Conservation (phyloP, 805 yeast genomes). For the Lipomyces japonicus region DNA sequence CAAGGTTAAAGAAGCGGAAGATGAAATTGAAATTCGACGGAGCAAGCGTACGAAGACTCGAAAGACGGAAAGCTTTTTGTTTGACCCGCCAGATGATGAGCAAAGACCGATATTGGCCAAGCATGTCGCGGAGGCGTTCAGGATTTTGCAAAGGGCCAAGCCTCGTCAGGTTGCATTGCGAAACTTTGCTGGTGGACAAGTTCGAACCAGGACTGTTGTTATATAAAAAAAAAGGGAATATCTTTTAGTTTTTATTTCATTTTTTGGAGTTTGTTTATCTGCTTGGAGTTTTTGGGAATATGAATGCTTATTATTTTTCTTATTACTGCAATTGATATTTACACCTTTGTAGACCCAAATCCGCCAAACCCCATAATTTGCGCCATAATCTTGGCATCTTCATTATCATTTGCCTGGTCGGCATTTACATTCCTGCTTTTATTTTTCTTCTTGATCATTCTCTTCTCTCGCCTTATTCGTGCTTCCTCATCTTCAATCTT, state of each 20-base stretch:
- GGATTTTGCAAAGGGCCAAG: conserved; percentile 60
- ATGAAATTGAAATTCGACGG: conserved; percentile 41
- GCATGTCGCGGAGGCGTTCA: conserved; percentile 87
- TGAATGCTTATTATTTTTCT: background rate
- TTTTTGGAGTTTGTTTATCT: conserved; percentile 3
- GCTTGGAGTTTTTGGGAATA: background rate
- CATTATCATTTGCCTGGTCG: conserved; percentile 7
- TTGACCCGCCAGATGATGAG: conserved; percentile 85
- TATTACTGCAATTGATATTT: background rate
- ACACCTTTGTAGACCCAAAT: conserved; percentile 49
- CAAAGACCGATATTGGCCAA: conserved; percentile 72
- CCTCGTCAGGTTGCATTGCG: conserved; percentile 61
- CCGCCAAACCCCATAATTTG: conserved; percentile 58
- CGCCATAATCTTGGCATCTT: conserved; percentile 32
- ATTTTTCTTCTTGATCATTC: conserved; percentile 27
- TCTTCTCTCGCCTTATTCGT: conserved; percentile 26
- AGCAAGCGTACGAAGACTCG: conserved; percentile 43
- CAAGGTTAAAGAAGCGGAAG: conserved; percentile 68
- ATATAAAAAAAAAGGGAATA: conserved; percentile 34
- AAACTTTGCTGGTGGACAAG: conserved; percentile 67
- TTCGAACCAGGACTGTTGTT: conserved; percentile 50
- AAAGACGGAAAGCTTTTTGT: conserved; percentile 54
- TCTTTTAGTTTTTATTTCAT: background rate
- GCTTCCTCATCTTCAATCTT: conserved; percentile 41
- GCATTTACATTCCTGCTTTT: conserved; percentile 6